A percentile compares a stretch with the other conserved stretches of the same genome.
Evolutionary conservation across 345 rosid genomes (phyloP).

Genomic region (Lumnitzera racemosa): DNA sequence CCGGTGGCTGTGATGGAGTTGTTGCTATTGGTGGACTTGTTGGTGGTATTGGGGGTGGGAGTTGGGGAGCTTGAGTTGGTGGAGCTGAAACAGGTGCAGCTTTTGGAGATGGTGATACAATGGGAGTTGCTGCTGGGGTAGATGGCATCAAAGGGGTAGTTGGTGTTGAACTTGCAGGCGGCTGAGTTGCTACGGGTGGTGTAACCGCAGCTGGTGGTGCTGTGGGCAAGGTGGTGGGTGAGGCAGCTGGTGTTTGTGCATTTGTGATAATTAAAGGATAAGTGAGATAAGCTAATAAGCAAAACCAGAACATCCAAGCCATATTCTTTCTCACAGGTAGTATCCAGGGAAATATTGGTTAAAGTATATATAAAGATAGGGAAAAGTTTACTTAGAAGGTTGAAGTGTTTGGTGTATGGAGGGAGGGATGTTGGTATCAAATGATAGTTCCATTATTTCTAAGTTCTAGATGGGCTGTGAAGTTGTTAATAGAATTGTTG

Average conservation of each 20-base stretch:
- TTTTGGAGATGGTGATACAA: constrained; percentile 47
- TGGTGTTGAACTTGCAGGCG: constrained; percentile 33
- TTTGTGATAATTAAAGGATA: constrained; percentile 27
- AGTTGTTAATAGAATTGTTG: too few relatives aligned
- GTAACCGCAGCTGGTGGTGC: constrained; percentile 8
- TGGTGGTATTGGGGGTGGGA: constrained; percentile 42
- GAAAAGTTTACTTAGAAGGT: constrained; percentile 5
- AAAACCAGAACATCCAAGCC: constrained; percentile 8
- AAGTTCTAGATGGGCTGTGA: constrained; percentile 1
- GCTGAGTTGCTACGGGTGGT: constrained; percentile 26
- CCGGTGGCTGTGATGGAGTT: constrained; percentile 44
- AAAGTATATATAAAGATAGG: constrained; percentile 4
- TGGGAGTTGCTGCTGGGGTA: constrained; percentile 35
- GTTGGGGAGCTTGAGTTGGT: constrained; percentile 39
- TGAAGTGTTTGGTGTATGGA: constrained; percentile 39
- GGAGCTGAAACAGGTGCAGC: constrained; percentile 60
- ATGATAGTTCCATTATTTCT: constrained; percentile 50
- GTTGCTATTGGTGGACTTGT: constrained; percentile 43
- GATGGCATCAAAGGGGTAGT: constrained; percentile 23
- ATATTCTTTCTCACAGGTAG: too few relatives aligned
- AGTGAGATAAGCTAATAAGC: constrained; percentile 27
- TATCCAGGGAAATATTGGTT: constrained; percentile 1
- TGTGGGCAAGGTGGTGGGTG: constrained; percentile 31
- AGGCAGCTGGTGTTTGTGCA: constrained; percentile 68
- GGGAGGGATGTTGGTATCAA: constrained; percentile 45